phyloP scores from a whole-genome alignment of 228 moss, liverwort and hornwort species.

The Sphagnum magellanicum region DNA sequence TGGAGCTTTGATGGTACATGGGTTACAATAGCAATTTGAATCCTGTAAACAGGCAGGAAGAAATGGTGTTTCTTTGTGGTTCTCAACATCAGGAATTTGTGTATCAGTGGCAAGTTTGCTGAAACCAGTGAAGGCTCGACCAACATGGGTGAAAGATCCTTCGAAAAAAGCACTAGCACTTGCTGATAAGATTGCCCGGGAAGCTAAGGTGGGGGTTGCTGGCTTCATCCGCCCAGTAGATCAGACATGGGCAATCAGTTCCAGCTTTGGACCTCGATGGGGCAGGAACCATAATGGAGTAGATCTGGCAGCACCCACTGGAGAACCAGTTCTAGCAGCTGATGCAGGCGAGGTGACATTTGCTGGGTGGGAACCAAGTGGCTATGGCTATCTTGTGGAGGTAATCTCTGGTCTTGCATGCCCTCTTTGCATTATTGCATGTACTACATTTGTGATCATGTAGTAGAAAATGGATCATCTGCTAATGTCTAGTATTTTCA shows the following conservation, averaged over 20 bases:
- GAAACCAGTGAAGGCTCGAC: conserved; percentile 7
- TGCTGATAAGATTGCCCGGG: conserved; percentile 16
- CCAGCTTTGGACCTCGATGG: conserved; percentile 32
- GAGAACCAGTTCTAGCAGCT: conserved; percentile 28
- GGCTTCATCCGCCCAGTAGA: conserved; percentile 29
- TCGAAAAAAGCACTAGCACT: conserved; percentile 12
- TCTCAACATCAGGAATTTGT: background rate
- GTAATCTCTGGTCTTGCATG: background rate
- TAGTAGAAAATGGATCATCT: too few relatives aligned
- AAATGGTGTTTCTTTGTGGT: background rate
- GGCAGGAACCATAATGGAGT: conserved; percentile 29
- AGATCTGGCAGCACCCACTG: conserved; percentile 28
- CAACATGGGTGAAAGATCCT: conserved; percentile 26
- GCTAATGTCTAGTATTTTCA: too few relatives aligned
- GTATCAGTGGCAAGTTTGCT: background rate
- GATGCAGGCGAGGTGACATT: conserved; percentile 29
- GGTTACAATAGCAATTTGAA: conserved; percentile 14
- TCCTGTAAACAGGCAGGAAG: background rate
- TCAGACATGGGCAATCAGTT: conserved; percentile 23
- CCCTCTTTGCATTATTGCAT: background rate
- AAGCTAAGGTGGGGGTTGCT: conserved; percentile 21
- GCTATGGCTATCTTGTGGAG: conserved; percentile 27
- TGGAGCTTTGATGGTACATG: background rate
- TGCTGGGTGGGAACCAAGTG: conserved; percentile 27
- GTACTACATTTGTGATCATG: too few relatives aligned